These are phyloP conservation scores for Nannochloris sp. DNA, from an alignment of 139 green algal species.

Conservation along the genomic window DNA sequence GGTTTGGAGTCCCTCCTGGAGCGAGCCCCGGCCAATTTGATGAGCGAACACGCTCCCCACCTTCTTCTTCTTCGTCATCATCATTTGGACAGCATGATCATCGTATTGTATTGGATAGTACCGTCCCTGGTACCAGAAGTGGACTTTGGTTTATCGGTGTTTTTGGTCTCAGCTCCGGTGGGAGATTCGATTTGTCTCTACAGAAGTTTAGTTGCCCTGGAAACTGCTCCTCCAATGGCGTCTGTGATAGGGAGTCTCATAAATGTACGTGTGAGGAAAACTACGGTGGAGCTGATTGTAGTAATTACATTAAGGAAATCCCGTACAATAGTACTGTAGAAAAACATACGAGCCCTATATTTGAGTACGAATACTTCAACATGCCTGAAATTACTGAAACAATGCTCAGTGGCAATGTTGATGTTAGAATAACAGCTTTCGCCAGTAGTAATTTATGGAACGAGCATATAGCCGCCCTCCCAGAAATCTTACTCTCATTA, in stretches of 20 bases:
- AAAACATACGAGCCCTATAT: background rate
- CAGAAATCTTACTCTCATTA: slow-evolving; percentile 31
- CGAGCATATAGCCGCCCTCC: slow-evolving; percentile 13
- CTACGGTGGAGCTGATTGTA: slow-evolving; percentile 20
- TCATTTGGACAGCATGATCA: slow-evolving; percentile 1
- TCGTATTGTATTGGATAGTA: background rate
- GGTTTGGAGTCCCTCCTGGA: background rate
- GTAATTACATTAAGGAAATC: slow-evolving; percentile 15
- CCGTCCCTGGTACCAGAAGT: background rate
- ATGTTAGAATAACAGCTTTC: slow-evolving; percentile 25
- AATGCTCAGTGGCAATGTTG: slow-evolving; percentile 24
- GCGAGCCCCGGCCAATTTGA: slow-evolving; percentile 17
- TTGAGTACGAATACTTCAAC: slow-evolving; percentile 35
- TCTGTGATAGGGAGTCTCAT: background rate
- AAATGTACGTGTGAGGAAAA: slow-evolving; percentile 20
- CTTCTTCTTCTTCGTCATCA: background rate
- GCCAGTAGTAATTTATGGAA: slow-evolving; percentile 9
- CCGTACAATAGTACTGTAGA: background rate
- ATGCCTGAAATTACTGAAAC: slow-evolving; percentile 24
- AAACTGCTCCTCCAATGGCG: slow-evolving; percentile 34
- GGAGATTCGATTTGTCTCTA: slow-evolving; percentile 32
- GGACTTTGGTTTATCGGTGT: slow-evolving; percentile 9
- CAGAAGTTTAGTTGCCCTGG: slow-evolving; percentile 30
- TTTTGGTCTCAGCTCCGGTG: slow-evolving; percentile 9
- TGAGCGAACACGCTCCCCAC: slow-evolving; percentile 10